phyloP scores from a whole-genome alignment of 345 rosid species.

The Gossypium rotundifolium region DNA sequence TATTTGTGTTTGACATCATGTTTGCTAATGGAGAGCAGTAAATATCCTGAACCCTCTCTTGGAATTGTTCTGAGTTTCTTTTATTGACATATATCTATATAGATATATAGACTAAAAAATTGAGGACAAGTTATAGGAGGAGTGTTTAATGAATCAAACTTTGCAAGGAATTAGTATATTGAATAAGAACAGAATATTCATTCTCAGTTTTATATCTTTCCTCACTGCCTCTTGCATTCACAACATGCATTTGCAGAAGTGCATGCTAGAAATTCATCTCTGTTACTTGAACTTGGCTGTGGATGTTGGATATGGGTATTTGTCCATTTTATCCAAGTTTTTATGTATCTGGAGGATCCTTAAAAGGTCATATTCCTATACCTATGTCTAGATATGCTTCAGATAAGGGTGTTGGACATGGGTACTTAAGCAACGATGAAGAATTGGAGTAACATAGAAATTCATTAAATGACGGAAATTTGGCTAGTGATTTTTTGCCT shows the following conservation, averaged over 20 bases:
- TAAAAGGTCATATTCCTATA: neutral
- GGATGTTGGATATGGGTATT: neutral
- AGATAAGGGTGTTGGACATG: neutral
- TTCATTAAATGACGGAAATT: neutral
- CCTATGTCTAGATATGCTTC: neutral
- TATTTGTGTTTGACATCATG: constrained; percentile 85
- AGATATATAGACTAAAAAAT: neutral
- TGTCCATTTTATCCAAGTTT: neutral
- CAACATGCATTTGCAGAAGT: neutral
- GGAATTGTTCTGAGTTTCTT: neutral
- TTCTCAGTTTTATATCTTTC: neutral
- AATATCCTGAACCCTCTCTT: constrained; percentile 31
- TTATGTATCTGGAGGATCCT: neutral
- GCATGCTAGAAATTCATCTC: neutral
- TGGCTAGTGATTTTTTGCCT: neutral
- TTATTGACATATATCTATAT: neutral
- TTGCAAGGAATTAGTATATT: neutral
- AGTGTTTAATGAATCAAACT: neutral
- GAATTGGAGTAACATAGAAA: neutral
- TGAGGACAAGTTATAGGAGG: neutral
- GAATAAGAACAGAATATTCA: neutral
- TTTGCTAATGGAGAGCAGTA: constrained; percentile 80
- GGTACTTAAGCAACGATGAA: neutral
- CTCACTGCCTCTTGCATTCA: neutral
- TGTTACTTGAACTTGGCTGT: neutral